Evolutionary conservation across 345 rosid species (phyloP).

Genomic region (Trapa bicornis): DNA sequence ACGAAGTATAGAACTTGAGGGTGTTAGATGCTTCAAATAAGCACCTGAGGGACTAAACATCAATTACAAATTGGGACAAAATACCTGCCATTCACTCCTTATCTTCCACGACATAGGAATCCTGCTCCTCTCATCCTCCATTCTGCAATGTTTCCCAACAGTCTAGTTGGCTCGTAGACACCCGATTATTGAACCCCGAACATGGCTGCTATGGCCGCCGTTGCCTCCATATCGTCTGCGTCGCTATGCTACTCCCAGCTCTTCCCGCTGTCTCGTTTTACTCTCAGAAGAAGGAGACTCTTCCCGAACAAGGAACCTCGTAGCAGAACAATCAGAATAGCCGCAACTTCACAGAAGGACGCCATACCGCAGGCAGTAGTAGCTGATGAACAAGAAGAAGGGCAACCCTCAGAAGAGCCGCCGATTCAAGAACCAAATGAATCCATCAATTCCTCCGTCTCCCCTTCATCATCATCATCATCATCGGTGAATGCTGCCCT

Average conservation of each 20-base stretch:
- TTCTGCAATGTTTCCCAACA: conserved; percentile 10
- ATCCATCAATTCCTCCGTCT: conserved; percentile 7
- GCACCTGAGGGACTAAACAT: not conserved
- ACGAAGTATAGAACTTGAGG: not conserved
- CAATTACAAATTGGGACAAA: not conserved
- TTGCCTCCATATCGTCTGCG: conserved; percentile 23
- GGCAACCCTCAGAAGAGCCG: too few relatives aligned
- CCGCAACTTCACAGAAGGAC: conserved; percentile 33
- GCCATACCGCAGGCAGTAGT: conserved; percentile 17
- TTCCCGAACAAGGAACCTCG: not conserved
- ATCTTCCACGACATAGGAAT: not conserved
- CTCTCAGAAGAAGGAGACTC: not conserved
- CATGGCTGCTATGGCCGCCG: not conserved
- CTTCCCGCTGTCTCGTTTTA: conserved; percentile 5
- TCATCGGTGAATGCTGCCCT: conserved; percentile 24
- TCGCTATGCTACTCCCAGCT: conserved; percentile 21
- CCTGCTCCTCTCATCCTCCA: not conserved
- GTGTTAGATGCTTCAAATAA: not conserved
- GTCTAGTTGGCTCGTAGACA: not conserved
- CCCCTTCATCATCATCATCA: conserved; percentile 3
- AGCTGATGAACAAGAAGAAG: conserved; percentile 17
- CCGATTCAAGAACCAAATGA: conserved; percentile 12
- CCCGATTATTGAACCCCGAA: not conserved
- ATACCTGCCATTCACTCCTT: conserved; percentile 6
- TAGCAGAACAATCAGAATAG: conserved; percentile 20